Percentiles rank a stretch among this genome's conserved stretches.
Evolutionary conservation across 1,284 basidiomycete species (phyloP).

Genomic region (Ceratobasidium sp.): DNA sequence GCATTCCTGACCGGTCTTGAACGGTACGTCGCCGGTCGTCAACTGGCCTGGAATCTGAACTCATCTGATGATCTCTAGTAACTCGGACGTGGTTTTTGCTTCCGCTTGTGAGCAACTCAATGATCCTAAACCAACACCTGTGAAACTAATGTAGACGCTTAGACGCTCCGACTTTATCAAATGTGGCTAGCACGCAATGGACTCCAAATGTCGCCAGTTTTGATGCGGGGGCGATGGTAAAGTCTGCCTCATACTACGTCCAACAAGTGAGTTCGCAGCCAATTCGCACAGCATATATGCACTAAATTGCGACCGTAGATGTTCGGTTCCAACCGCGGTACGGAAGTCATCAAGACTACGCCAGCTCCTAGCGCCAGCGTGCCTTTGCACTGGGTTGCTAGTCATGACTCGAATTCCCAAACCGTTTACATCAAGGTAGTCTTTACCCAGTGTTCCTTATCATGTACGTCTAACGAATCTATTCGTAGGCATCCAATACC

Average conservation of each 20-base stretch:
- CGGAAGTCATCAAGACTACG: constrained; percentile 56
- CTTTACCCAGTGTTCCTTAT: constrained; percentile 38
- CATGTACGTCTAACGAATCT: constrained; percentile 1
- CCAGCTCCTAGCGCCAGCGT: constrained; percentile 55
- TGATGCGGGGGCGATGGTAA: constrained; percentile 58
- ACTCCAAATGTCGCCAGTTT: constrained; percentile 62
- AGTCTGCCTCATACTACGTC: constrained; percentile 59
- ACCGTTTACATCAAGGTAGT: constrained; percentile 43
- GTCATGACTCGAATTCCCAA: constrained; percentile 50
- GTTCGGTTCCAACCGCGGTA: constrained; percentile 58
- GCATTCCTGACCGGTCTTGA: constrained; percentile 61
- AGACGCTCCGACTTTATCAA: constrained; percentile 54
- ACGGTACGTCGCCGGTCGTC: constrained; percentile 47
- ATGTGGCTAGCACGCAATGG: constrained; percentile 61
- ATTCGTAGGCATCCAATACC: constrained; percentile 56
- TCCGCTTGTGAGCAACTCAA: constrained; percentile 54
- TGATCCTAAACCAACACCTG: neutral
- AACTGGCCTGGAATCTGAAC: neutral
- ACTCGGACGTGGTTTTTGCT: constrained; percentile 61
- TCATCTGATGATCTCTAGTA: constrained; percentile 44
- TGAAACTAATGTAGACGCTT: neutral
- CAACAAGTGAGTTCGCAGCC: constrained; percentile 54
- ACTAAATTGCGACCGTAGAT: constrained; percentile 52
- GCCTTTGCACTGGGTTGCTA: constrained; percentile 59
- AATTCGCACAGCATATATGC: neutral